Base-by-base conservation (phyloP, 1,284 basidiomycete species). In the Pseudomicrostroma phylloplanum region DNA sequence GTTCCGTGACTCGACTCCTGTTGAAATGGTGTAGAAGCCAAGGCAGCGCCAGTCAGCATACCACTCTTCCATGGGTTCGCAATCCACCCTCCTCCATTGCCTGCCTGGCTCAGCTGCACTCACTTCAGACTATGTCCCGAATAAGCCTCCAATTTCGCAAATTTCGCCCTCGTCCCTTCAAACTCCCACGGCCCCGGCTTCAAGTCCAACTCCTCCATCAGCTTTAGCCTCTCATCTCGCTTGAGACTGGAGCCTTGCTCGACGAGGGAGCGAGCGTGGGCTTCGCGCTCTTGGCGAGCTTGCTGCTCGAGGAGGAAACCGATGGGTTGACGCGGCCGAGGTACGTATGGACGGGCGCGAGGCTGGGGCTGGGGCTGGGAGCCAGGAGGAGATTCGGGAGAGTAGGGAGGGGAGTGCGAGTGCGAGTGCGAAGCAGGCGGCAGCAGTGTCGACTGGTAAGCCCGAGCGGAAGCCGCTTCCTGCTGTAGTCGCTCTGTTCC, bases 1-100 rank as follows among this genome's bases (percentile, higher is more conserved):
- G 88, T 1, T 89, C 76, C 6, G 94, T 81, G 1, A 80, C 78
- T 48, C 93, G 88, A 36, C 87, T 87, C 54, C 30, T 36, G 9
- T 3, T 9, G 9, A 36, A 36, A 4, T 36, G 30, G 30, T 9
- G 30, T 36, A 9, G 9, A 36, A 36, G 30, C n/a, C n/a, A n/a
- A n/a, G 30, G 30, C 30, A 36, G 30, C 30, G 30, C 9, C 30
- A 36, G 30, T 36, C 30, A 36, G 30, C 30, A 36, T n/a, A n/a
- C n/a, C n/a, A n/a, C n/a, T n/a, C n/a, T n/a, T n/a, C n/a, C n/a
- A n/a, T n/a, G n/a, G n/a, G n/a, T n/a, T n/a, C n/a, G n/a, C n/a
- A n/a, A n/a, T n/a, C n/a, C n/a, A n/a, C n/a, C n/a, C n/a, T n/a
- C n/a, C 30, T 36, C 3, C 30, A 36, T 36, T 9, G 30, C 9